Base-by-base conservation (phyloP, 805 yeast genomes). In the Kodamaea neixiangensis region DNA sequence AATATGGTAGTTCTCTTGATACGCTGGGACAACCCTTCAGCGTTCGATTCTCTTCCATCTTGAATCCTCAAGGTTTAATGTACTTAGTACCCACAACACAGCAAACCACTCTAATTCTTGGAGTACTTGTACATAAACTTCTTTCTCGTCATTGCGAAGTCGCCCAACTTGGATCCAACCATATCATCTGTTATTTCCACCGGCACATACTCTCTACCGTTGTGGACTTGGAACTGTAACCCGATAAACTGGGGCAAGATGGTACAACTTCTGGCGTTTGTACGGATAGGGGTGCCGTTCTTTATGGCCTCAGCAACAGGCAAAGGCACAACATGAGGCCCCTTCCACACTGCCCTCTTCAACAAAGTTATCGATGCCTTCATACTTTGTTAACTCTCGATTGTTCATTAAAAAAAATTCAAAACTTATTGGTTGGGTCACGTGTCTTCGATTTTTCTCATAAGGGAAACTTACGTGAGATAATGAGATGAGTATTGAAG, bases 201-300 rank as follows among this genome's bases (percentile, higher is more conserved):
- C 47, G 90, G 89, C 37, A 91, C 96, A 65, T 92, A 94, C 59
- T 90, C 96, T 65, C 87, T 89, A 22, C 99, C 99, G 70, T 94
- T 94, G 72, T 94, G 99, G 33, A 94, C 89, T 69, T 94, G 96
- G 69, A 94, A 94, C 60, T 85, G 87, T 50, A 94, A 76, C 3
- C 99, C 99, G 31, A 94, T 97, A 71, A 94, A 93, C 66, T 90
- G 96, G 17, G 99, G 99, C 46, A 94, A 74, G 49, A 94, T 89
- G 15, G 98, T 94, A 65, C 98, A 94, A 33, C 93, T 76, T 67
- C 99, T 82, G 40, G 97, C 97, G 61, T 91, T 89, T n/a, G 99
- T 94, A 72, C 97, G 80, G 54, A 94, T 89, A 3, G 98, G 96
- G 1, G 89, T 80, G 15, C 88, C 88, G 48, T 85, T 85, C 56